Base-by-base conservation (phyloP, 2,329 filamentous ascomycete genomes). In the Exophiala calicioides region DNA sequence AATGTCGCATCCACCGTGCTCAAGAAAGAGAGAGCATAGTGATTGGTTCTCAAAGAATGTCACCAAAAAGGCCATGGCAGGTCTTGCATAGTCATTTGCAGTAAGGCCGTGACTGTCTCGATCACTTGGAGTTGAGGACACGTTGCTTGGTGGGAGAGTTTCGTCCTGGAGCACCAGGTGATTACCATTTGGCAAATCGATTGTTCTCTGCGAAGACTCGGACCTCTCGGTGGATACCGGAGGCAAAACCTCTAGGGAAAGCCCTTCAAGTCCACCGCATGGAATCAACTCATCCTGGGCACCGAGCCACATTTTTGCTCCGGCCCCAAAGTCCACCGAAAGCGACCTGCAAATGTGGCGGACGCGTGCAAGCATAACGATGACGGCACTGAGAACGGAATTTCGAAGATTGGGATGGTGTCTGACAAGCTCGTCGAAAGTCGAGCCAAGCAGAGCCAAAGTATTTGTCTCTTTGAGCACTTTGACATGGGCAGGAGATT, bases 341-440 rank as follows among this genome's bases (percentile, higher is more conserved):
- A 88, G 86, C 31, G 77, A 75, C 39, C 81, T 80, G 55, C 86
- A 89, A 18, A 96, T 72, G 55, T 86, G 77, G 30, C 83, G 81
- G 26, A 98, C 85, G 42, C 89, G 82, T 24, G 84, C 84, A 50
- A 95, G 81, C 88, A 97, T 95, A 53, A 90, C 84, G 49, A 94
- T 79, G 12, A 95, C 82, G n/a, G 88, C 85, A 54, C 86, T 85
- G 53, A 91, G 82, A 49, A 98, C 93, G 3, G 84, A 79, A 7
- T 79, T 78, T 57, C 90, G 88, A 33, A 99, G 72, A 16, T 81
- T 78, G 1, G 94, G 93, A 60, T 99, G 93, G 63, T 99, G 93
- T 30, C 93, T 84, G 41, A 91, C 86, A 49, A 99, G 78, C 67
- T 99, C 93, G 65, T 99, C 93, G 61, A 98, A 96, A 30, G 84